Evolutionary conservation across 2,329 filamentous ascomycete genomes (phyloP), one percentile per base, ranked within the genome.

Genomic region (Metarhizium album): DNA sequence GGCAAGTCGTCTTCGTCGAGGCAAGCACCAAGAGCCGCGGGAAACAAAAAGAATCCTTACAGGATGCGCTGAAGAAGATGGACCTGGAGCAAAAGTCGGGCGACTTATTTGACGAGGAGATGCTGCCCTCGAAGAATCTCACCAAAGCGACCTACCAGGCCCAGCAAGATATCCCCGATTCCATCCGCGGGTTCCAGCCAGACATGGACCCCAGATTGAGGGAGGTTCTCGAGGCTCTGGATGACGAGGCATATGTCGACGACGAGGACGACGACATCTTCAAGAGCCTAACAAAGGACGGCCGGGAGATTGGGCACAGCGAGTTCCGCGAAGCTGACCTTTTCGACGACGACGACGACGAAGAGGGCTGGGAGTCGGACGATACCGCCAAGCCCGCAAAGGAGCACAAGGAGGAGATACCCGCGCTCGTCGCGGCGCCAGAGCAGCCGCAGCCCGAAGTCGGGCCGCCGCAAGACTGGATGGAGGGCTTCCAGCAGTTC

Each of bases 171-270:
- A 73, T 97, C 1, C 93, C 93, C 1, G 93, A 98, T 69, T 83
- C 82, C 7, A 87, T 98, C 61, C 85, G 87, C 2, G 93, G 93
- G 0, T 95, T 98, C 67, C 86, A 98, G 68, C 93, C 94, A 6
- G 90, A 97, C 63, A 97, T 98, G 93, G 94, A 98, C 62, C 90
- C 90, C 2, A 78, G 91, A 38, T 67, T 98, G 58, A 80, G 93
- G 45, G 93, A 98, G 67, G 90, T 90, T 4, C 71, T 98, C 23
- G 90, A 96, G 68, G 93, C 93, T 11, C 72, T 98, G 29, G 93
- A 98, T 46, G 93, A 98, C 62, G 93, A 98, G 23, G 91, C 86
- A 2, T 98, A 89, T 63, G 90, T 98, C 2, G 91, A 87, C 6
- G 81, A 90, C 22, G 80, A 91, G 35, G 87, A 93, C 18, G 88